phyloP scores from a whole-genome alignment of 2,329 filamentous ascomycete genomes.

The Trichocomaceae sp. region DNA sequence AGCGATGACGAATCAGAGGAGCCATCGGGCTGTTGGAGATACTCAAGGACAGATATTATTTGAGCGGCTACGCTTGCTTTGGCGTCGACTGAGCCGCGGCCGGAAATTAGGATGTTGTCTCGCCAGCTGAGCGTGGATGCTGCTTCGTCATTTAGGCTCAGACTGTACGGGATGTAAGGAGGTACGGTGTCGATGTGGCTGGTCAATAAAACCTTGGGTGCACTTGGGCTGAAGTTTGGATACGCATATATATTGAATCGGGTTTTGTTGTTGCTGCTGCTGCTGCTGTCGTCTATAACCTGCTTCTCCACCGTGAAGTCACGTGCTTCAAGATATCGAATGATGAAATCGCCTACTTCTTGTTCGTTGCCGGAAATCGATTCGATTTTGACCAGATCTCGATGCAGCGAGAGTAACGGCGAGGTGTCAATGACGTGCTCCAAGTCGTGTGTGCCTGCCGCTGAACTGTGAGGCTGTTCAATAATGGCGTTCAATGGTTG shows the following conservation, averaged over 20 bases:
- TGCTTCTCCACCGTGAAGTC: constrained; percentile 60
- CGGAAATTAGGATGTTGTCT: constrained; percentile 34
- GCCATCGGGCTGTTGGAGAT: constrained; percentile 34
- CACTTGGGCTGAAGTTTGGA: constrained; percentile 17
- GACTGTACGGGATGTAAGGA: constrained; percentile 44
- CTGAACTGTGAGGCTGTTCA: background rate
- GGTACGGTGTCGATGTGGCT: constrained; percentile 74
- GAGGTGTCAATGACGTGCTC: constrained; percentile 36
- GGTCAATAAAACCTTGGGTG: constrained; percentile 42
- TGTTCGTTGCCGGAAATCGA: constrained; percentile 67
- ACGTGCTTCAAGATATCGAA: constrained; percentile 55
- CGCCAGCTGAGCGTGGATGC: constrained; percentile 11
- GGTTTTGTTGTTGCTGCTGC: constrained; percentile 17
- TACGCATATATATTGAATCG: constrained; percentile 75
- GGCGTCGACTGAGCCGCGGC: constrained; percentile 42
- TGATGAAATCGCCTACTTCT: constrained; percentile 61
- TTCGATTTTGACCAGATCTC: constrained; percentile 64
- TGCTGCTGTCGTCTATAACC: constrained; percentile 20
- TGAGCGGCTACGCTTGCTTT: constrained; percentile 43
- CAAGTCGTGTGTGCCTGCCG: constrained; percentile 15
- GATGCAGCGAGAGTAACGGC: constrained; percentile 64
- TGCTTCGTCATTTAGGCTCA: constrained; percentile 36
- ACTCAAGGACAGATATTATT: constrained; percentile 39
- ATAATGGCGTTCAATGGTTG: background rate
- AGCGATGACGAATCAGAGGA: constrained; percentile 24